Base-by-base conservation (phyloP, 768 basidiomycete species). In the Saitozyma sp. region DNA sequence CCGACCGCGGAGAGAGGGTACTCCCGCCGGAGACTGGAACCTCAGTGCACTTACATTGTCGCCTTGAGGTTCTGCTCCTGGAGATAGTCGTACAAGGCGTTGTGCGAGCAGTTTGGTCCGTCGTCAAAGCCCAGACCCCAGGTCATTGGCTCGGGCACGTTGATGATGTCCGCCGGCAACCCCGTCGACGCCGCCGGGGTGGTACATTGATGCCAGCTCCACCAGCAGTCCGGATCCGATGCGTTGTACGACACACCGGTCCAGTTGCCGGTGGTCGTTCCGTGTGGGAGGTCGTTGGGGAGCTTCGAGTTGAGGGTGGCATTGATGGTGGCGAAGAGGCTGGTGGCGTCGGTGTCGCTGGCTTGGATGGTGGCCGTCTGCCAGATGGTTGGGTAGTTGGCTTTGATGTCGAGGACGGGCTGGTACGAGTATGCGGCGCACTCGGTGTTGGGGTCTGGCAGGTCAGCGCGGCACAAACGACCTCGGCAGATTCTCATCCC, bases 91-190 rank as follows among this genome's bases (percentile, higher is more conserved):
- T 80, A 82, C 61, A 81, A 77, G 8, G 73, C 79, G 55, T 80
- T 81, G 65, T 81, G 80, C n/a, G 73, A 66, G 69, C 77, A 78
- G 62, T 78, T 75, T 8, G 77, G 76, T 38, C 81, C 81, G 50
- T 81, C 80, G 56, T 82, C 81, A 42, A 78, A 76, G 0, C 73
- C 69, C 54, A 79, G 64, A 9, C 80, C 80, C 63, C 71, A 78
- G 4, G 76, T 77, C 38, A 67, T 62, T 0, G 79, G 77, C 61
- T 79, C 78, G 38, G 74, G 71, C 9, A 78, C 71, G 0, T 50
- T 60, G 43, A 65, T 66, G 38, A 78, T 60, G 64, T 82, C 80
- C 7, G 67, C 61, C 4, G 63, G 58, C 13, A 82, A 29, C 39
- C 70, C 64, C 11, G 57, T 39, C 0, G 54, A 56, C 1, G 69